Evolutionary conservation across 2,329 filamentous ascomycete species (phyloP).

Genomic region (Paecilomyces variotii): DNA sequence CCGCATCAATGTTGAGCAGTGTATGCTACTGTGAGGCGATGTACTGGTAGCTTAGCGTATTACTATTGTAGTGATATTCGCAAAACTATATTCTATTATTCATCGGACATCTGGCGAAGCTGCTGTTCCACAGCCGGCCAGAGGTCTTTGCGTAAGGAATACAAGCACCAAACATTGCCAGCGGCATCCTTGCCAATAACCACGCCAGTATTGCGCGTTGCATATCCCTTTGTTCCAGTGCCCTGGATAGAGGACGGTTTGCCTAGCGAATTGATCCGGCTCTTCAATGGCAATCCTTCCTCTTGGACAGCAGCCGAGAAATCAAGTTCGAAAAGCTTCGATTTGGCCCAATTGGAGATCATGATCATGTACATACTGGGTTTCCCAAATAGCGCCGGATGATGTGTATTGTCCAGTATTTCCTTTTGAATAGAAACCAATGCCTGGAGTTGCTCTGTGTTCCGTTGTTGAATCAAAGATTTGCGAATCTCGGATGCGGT

Average conservation of each 20-base stretch:
- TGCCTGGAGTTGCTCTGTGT: slow-evolving; percentile 12
- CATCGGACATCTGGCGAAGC: background rate
- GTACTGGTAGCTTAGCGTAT: no score
- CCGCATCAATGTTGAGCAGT: no score
- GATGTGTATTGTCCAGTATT: slow-evolving; percentile 3
- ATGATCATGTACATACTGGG: slow-evolving; percentile 24
- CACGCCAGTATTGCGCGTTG: slow-evolving; percentile 11
- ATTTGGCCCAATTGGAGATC: slow-evolving; percentile 35
- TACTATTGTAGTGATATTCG: no score
- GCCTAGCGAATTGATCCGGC: slow-evolving; percentile 1
- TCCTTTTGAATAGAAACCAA: slow-evolving; percentile 5
- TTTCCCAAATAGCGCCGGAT: slow-evolving; percentile 26
- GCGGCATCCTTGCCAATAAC: slow-evolving; percentile 23
- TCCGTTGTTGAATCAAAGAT: slow-evolving; percentile 12
- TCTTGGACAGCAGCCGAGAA: slow-evolving; percentile 22
- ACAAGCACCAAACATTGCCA: slow-evolving; percentile 25
- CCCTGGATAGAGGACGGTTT: slow-evolving; percentile 3
- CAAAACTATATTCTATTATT: no score
- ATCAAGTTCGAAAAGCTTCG: slow-evolving; percentile 29
- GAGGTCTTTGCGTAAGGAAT: slow-evolving; percentile 9
- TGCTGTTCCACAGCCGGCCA: slow-evolving; percentile 15
- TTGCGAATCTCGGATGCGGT: slow-evolving; percentile 8
- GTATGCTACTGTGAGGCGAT: no score
- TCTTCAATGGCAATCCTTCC: background rate
- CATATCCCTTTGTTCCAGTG: background rate